Base-by-base conservation (phyloP, 169 alveolate species). In the Plasmodium adleri region DNA sequence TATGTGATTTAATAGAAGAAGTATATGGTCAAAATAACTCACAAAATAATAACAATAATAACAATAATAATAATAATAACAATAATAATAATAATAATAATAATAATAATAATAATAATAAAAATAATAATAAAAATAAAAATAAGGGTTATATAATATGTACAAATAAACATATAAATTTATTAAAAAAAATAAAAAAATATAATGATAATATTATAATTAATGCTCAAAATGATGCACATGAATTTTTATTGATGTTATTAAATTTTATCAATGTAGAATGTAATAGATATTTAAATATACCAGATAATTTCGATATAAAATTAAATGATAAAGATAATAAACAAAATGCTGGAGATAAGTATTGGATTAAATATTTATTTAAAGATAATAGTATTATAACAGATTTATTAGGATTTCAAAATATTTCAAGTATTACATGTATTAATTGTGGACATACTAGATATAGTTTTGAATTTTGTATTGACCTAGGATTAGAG, bases 151-250 rank as follows among this genome's bases (percentile, higher is more conserved):
- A 49, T 26, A 9, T 26, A 7, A 2, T 83, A 67, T 83, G 91
- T 63, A 83, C 76, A 83, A 66, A 83, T 45, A 83, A 52, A 45
- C 91, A 83, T 56, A 83, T 83, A 39, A 83, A 83, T 43, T 45
- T 83, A 67, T 56, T 83, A 56, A 83, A 68, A 63, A 83, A 83
- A 83, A 83, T 83, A 8, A 83, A 28, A 15, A 68, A 54, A 83
- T 83, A 83, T 83, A 83, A 83, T 83, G 20, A 5, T 32, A 68
- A 20, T 49, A 54, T 83, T 58, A 72, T 68, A n/a, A 68, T 83
- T 47, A 68, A 68, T 45, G 70, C 91, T 24, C 91, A 83, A 52
- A 83, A 83, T 83, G 91, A 83, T 68, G 91, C 91, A 28, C 91
- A 83, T 47, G 91, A 83, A 58, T 83, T 83, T 12, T 56, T 83